Percentiles rank a stretch among this genome's conserved stretches.
Evolutionary conservation across 495 filamentous ascomycete species (phyloP).

Genomic region (Ramalina intermedia): DNA sequence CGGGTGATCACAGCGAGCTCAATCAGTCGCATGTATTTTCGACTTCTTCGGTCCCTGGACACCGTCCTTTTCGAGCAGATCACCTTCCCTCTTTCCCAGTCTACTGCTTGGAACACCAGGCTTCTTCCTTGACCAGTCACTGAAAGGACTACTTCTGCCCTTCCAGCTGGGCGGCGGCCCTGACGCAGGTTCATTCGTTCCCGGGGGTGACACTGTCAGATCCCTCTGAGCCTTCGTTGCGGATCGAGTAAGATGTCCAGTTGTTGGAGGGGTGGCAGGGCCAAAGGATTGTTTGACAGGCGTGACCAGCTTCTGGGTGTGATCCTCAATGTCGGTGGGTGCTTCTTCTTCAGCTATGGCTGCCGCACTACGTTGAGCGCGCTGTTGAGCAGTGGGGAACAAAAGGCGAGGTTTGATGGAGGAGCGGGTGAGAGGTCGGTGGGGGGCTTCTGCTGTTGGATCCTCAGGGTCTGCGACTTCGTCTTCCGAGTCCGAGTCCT

Average conservation of each 20-base stretch:
- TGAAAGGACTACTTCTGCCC: conserved; percentile 46
- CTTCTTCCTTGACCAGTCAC: conserved; percentile 51
- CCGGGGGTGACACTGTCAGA: not conserved
- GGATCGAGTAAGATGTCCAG: conserved; percentile 36
- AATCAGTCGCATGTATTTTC: not conserved
- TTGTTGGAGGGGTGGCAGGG: conserved; percentile 42
- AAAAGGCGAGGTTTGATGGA: conserved; percentile 74
- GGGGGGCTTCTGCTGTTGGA: conserved; percentile 14
- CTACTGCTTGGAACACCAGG: conserved; percentile 15
- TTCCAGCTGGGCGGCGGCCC: conserved; percentile 17
- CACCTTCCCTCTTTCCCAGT: conserved; percentile 29
- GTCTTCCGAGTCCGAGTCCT: conserved; percentile 34
- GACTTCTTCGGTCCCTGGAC: conserved; percentile 16
- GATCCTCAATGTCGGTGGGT: conserved; percentile 44
- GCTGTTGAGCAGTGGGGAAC: conserved; percentile 45
- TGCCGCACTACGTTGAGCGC: conserved; percentile 21
- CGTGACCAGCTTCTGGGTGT: conserved; percentile 25
- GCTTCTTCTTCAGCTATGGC: conserved; percentile 39
- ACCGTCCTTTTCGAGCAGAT: conserved; percentile 19
- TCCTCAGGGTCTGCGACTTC: conserved; percentile 33
- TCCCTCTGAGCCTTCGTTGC: conserved; percentile 8
- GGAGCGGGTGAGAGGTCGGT: conserved; percentile 51
- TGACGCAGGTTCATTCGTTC: conserved; percentile 13
- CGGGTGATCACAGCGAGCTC: not conserved
- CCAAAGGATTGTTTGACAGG: conserved; percentile 35